phyloP scores from a whole-genome alignment of 768 basidiomycete genomes.

The Mycena latifolia region DNA sequence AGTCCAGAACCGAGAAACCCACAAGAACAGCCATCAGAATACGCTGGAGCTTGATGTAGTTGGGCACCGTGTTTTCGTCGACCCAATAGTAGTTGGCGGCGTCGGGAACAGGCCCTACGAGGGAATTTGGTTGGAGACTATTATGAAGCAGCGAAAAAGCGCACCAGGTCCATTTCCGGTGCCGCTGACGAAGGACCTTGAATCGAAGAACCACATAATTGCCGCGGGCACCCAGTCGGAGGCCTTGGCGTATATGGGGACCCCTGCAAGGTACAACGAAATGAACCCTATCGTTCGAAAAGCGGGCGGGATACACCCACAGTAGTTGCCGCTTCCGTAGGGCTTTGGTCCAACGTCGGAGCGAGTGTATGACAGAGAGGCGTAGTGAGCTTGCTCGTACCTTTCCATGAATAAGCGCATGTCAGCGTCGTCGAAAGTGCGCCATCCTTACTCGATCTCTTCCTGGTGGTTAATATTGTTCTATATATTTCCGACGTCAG shows the following conservation, averaged over 20 bases:
- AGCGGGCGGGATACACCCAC: neutral
- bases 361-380: constrained; percentile 32
- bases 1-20: neutral
- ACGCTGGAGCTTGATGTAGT: constrained; percentile 32
- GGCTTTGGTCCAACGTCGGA: constrained; percentile 36
- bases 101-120: constrained; percentile 23
- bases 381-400: constrained; percentile 35
- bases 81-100: constrained; percentile 36
- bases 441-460: constrained; percentile 29
- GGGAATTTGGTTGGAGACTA: neutral
- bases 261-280: constrained; percentile 18
- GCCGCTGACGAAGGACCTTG: constrained; percentile 31
- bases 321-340: constrained; percentile 36
- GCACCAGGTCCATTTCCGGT: constrained; percentile 24
- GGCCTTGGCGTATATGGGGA: constrained; percentile 32
- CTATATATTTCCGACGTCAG: neutral
- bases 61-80: constrained; percentile 31
- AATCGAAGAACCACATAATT: constrained; percentile 38
- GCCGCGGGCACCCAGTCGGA: constrained; percentile 23
- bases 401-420: constrained; percentile 13
- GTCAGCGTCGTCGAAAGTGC: neutral
- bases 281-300: too few relatives aligned
- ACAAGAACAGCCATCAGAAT: constrained; percentile 18
- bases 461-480: constrained; percentile 33
- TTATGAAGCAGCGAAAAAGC: neutral